These are phyloP conservation scores for Nosema muscidifuracis DNA, from an alignment of 371 early-diverging fungal genomes.

Conservation along the genomic window DNA sequence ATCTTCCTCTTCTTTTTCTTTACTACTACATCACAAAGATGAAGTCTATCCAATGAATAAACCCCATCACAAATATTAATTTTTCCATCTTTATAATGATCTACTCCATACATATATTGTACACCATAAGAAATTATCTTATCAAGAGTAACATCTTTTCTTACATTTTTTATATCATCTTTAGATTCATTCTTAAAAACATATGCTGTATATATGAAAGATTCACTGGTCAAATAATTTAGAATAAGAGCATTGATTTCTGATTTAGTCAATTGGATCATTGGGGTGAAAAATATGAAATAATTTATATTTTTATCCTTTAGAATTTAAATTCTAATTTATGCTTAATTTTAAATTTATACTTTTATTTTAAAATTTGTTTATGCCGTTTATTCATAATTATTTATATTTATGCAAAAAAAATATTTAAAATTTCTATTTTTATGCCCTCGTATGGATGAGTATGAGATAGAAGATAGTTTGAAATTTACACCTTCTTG, in stretches of 20 bases:
- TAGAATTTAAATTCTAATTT: too few relatives aligned
- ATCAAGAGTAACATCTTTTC: not conserved
- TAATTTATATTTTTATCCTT: too few relatives aligned
- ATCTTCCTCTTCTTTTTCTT: not conserved
- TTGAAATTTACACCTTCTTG: too few relatives aligned
- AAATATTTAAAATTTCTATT: too few relatives aligned
- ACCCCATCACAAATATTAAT: not conserved
- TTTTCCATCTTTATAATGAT: constrained; percentile 9
- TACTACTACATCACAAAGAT: constrained; percentile 9
- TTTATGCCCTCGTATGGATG: too few relatives aligned
- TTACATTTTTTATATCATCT: not conserved
- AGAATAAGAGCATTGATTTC: constrained; percentile 33
- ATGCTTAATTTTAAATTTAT: too few relatives aligned
- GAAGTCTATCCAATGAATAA: constrained; percentile 8
- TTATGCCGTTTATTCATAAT: too few relatives aligned
- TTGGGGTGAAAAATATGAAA: too few relatives aligned
- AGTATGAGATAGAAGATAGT: too few relatives aligned
- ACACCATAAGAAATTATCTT: constrained; percentile 15
- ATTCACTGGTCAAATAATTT: constrained; percentile 25
- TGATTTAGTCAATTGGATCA: constrained; percentile 33
- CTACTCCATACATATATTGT: constrained; percentile 31
- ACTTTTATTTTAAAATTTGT: too few relatives aligned
- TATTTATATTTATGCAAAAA: too few relatives aligned
- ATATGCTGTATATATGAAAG: constrained; percentile 26
- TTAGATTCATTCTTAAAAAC: constrained; percentile 21